These are phyloP conservation scores for Suillus paluster DNA, from an alignment of 768 basidiomycete species.

Conservation along the genomic window DNA sequence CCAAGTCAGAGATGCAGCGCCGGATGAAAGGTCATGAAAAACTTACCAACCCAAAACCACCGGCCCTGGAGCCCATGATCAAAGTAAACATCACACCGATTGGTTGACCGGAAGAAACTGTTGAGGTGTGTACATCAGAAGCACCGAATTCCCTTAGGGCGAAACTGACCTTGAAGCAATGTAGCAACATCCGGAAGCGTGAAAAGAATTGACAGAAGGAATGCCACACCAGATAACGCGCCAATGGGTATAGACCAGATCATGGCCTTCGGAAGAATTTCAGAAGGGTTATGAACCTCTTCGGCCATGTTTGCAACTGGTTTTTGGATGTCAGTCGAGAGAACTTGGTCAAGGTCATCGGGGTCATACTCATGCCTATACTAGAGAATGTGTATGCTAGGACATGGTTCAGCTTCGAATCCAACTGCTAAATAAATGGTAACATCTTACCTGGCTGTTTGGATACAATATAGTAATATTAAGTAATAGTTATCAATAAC, in stretches of 20 bases:
- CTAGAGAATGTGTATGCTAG: conserved; percentile 60
- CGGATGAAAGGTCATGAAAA: conserved; percentile 4
- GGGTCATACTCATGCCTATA: conserved; percentile 60
- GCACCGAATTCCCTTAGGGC: not conserved
- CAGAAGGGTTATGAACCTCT: conserved; percentile 62
- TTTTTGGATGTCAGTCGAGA: conserved; percentile 9
- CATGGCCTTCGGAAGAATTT: conserved; percentile 59
- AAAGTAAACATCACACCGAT: conserved; percentile 65
- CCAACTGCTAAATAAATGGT: not conserved
- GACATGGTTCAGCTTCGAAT: conserved; percentile 20
- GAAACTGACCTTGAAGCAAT: conserved; percentile 50
- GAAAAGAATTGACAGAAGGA: conserved; percentile 65
- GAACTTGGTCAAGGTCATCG: not conserved
- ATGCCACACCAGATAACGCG: conserved; percentile 53
- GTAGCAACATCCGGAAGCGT: conserved; percentile 62
- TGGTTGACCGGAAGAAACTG: conserved; percentile 65
- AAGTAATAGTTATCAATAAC: not conserved
- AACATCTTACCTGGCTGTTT: conserved; percentile 32
- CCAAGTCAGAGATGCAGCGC: conserved; percentile 2
- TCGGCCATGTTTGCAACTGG: conserved; percentile 69
- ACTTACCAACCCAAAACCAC: conserved; percentile 64
- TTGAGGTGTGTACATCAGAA: conserved; percentile 11
- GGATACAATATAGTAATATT: conserved; percentile 1
- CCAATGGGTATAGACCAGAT: conserved; percentile 58
- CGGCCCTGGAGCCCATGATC: conserved; percentile 62